Evolutionary conservation across 2,329 filamentous ascomycete genomes (phyloP).

Genomic region (Aspergillus brasiliensis): DNA sequence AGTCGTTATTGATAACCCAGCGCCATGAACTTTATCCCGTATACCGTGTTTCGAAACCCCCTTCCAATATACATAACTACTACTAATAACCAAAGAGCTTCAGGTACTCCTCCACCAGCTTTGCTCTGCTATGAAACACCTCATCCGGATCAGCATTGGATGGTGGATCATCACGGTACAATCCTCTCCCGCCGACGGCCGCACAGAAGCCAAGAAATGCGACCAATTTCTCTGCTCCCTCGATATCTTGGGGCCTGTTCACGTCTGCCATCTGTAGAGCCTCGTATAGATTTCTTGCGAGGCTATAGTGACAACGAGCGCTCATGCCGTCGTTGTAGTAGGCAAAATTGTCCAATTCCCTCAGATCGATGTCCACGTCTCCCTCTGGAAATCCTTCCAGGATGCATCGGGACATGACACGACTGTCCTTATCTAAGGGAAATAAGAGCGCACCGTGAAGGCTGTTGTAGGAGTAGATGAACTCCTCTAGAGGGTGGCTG

Average conservation of each 20-base stretch:
- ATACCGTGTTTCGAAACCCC: no score
- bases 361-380: background rate
- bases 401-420: background rate
- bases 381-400: background rate
- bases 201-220: background rate
- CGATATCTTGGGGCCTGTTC: background rate
- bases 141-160: background rate
- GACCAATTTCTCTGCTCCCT: background rate
- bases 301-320: background rate
- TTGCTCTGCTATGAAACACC: background rate
- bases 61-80: no score
- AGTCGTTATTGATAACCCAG: no score
- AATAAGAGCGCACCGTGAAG: background rate
- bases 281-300: background rate
- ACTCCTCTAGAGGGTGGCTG: background rate
- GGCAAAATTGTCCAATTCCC: background rate
- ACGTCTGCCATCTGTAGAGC: background rate
- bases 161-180: background rate
- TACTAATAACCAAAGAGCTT: background rate
- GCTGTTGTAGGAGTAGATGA: background rate
- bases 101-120: background rate
- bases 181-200: background rate
- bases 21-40: no score
- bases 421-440: background rate
- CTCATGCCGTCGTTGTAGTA: background rate